These are phyloP conservation scores for Mortierella sp. DNA, from an alignment of 371 early-diverging fungal genomes.

Conservation along the genomic window DNA sequence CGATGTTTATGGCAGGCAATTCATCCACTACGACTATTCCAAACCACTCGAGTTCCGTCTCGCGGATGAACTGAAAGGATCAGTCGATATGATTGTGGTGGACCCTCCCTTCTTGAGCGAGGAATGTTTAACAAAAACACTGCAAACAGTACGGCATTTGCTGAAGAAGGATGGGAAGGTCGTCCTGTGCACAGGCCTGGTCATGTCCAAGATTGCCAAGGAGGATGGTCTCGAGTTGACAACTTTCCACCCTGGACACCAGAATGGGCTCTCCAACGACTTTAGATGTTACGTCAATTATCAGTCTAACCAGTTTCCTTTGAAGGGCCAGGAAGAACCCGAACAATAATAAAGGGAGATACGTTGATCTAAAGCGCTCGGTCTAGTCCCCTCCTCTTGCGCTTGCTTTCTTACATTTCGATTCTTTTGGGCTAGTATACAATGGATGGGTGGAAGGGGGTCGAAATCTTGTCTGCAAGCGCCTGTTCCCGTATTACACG, in stretches of 20 bases:
- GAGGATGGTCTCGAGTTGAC: constrained; percentile 46
- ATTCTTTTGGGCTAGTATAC: too few species aligned
- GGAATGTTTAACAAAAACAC: constrained; percentile 74
- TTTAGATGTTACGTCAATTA: constrained; percentile 74
- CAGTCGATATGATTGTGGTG: constrained; percentile 69
- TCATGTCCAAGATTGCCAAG: constrained; percentile 50
- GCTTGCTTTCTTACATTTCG: constrained; percentile 8
- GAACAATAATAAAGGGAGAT: not conserved
- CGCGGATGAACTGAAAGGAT: constrained; percentile 50
- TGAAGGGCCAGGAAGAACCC: constrained; percentile 10
- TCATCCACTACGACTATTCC: constrained; percentile 74
- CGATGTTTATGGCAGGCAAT: constrained; percentile 65
- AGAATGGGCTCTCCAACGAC: constrained; percentile 74
- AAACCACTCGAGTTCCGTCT: constrained; percentile 61
- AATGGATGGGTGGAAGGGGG: too few species aligned
- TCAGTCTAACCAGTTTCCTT: constrained; percentile 54
- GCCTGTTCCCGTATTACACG: too few species aligned
- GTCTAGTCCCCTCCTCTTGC: too few species aligned
- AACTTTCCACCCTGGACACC: constrained; percentile 65
- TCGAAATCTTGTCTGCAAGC: too few species aligned
- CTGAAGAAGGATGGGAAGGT: constrained; percentile 60
- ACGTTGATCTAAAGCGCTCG: not conserved
- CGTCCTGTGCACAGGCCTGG: constrained; percentile 66
- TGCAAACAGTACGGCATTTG: constrained; percentile 62
- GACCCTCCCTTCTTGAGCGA: constrained; percentile 81